These are phyloP conservation scores for Hypoxylon sp. DNA, from an alignment of 2,329 filamentous ascomycete species.

Conservation along the genomic window DNA sequence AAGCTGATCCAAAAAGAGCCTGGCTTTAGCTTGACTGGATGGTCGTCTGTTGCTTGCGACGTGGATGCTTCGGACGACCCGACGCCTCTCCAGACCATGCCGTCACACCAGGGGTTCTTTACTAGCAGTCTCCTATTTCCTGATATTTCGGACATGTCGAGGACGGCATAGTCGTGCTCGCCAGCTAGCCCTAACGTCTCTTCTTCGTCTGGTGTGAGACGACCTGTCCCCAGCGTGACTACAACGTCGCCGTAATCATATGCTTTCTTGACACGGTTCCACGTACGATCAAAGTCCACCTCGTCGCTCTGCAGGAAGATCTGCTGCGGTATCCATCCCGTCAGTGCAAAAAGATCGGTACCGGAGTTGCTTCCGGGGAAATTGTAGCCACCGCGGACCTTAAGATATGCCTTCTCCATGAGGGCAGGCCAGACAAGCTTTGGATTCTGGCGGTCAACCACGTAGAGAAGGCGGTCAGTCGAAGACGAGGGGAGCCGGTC, in stretches of 20 bases:
- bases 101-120: slow-evolving; percentile 96
- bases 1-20: slow-evolving; percentile 96
- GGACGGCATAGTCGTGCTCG: slow-evolving; percentile 93
- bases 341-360: slow-evolving; percentile 92
- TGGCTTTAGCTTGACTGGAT: slow-evolving; percentile 59
- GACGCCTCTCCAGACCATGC: slow-evolving; percentile 76
- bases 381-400: slow-evolving; percentile 94
- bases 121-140: slow-evolving; percentile 79
- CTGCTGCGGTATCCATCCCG: slow-evolving; percentile 97
- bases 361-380: slow-evolving; percentile 98
- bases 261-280: slow-evolving; percentile 79
- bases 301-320: slow-evolving; percentile 91
- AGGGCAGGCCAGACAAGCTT: slow-evolving; percentile 90
- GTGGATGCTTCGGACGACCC: slow-evolving; percentile 51
- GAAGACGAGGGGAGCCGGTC: slow-evolving; percentile 85
- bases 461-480: slow-evolving; percentile 81
- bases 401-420: slow-evolving; percentile 95
- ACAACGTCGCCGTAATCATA: slow-evolving; percentile 85
- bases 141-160: slow-evolving; percentile 75
- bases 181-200: slow-evolving; percentile 83
- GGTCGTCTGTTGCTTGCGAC: slow-evolving; percentile 38
- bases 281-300: slow-evolving; percentile 79
- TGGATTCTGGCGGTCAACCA: slow-evolving; percentile 86
- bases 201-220: slow-evolving; percentile 81
- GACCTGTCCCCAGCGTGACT: slow-evolving; percentile 90